phyloP scores from a whole-genome alignment of 805 yeast genomes.

The Candida broadrunensis region DNA sequence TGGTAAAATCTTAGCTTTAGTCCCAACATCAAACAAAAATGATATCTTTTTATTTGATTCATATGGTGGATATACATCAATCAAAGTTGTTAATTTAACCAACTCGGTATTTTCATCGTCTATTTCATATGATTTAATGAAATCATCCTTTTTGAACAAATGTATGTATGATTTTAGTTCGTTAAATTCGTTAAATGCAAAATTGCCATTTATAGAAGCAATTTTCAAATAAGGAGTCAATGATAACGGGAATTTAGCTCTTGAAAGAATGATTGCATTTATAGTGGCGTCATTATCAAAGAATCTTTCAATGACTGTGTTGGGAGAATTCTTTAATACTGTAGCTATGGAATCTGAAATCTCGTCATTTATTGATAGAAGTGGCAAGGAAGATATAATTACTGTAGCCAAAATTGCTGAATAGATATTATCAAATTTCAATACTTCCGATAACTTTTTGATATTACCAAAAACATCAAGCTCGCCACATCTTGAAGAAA shows the following conservation, averaged over 20 bases:
- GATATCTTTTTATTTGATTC: constrained; percentile 48
- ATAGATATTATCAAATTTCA: constrained; percentile 50
- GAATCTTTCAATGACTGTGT: constrained; percentile 40
- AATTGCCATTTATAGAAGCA: constrained; percentile 58
- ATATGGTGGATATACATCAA: constrained; percentile 56
- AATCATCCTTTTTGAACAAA: constrained; percentile 34
- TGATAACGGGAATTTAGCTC: constrained; percentile 73
- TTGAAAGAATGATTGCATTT: constrained; percentile 48
- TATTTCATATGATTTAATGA: constrained; percentile 38
- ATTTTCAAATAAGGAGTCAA: constrained; percentile 60
- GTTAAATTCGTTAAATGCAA: constrained; percentile 63
- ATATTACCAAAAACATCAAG: constrained; percentile 48
- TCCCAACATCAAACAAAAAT: constrained; percentile 43
- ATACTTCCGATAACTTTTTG: constrained; percentile 33
- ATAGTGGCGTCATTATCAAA: constrained; percentile 44
- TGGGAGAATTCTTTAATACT: constrained; percentile 45
- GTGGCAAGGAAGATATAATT: constrained; percentile 46
- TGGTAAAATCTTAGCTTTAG: constrained; percentile 71
- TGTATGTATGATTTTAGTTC: constrained; percentile 63
- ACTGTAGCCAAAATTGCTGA: constrained; percentile 48
- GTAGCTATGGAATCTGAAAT: constrained; percentile 40
- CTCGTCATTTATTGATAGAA: constrained; percentile 44
- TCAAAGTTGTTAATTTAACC: constrained; percentile 45
- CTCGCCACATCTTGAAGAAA: constrained; percentile 37
- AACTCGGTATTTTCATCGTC: constrained; percentile 54